Conservation (phyloP, 1,284 basidiomycete species). For the Sanghuangporus weigelae region DNA sequence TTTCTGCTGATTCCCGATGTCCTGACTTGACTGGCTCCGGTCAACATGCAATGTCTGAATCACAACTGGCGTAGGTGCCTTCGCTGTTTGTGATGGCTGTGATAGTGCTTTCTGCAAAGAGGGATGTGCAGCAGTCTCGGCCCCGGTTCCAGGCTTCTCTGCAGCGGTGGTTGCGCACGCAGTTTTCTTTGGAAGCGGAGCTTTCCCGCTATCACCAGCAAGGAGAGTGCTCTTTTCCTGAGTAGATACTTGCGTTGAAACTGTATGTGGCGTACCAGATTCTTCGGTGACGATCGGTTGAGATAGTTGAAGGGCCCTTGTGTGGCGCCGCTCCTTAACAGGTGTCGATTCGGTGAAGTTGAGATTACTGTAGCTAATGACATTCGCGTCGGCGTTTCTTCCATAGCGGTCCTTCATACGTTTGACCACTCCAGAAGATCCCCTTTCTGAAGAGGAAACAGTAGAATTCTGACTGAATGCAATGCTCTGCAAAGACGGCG, state of each 20-base stretch:
- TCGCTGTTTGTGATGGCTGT: too few relatives aligned
- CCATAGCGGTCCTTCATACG: constrained; percentile 36
- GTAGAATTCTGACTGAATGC: constrained; percentile 13
- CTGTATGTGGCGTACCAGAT: not conserved
- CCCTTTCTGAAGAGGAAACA: constrained; percentile 17
- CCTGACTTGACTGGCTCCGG: too few relatives aligned
- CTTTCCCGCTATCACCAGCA: too few relatives aligned
- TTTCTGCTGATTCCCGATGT: too few relatives aligned
- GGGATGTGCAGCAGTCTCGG: too few relatives aligned
- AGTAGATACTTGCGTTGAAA: not conserved
- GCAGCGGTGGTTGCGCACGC: too few relatives aligned
- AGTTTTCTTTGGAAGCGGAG: too few relatives aligned
- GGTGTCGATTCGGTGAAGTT: not conserved
- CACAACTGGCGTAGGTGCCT: too few relatives aligned
- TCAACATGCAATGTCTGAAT: too few relatives aligned
- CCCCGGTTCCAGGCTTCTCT: too few relatives aligned
- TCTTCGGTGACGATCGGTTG: not conserved
- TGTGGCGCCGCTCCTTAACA: not conserved
- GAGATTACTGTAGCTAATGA: not conserved
- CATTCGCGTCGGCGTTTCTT: constrained; percentile 2
- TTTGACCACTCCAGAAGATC: constrained; percentile 25
- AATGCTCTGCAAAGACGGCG: not conserved
- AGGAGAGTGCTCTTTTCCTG: too few relatives aligned
- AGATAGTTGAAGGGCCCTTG: not conserved
- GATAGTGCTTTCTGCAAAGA: too few relatives aligned